phyloP scores from a whole-genome alignment of 257 asterid genomes.

The Lycium ferocissimum region DNA sequence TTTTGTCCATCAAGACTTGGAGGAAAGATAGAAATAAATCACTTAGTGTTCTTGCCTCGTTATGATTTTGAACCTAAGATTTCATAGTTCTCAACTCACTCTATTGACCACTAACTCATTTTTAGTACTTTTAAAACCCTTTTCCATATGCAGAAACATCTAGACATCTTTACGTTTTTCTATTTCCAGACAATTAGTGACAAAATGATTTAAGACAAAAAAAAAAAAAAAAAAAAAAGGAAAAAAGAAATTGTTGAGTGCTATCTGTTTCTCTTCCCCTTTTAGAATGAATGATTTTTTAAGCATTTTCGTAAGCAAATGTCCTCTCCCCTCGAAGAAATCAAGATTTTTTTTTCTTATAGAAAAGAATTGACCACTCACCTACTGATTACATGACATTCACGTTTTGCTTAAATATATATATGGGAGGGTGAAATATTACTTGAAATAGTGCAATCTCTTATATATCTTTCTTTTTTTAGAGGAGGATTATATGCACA shows the following conservation, averaged over 20 bases:
- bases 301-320: neutral
- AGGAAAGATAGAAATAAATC: too few relatives aligned
- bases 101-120: too few relatives aligned
- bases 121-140: too few relatives aligned
- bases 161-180: neutral
- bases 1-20: too few relatives aligned
- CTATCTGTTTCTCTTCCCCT: neutral
- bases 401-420: neutral
- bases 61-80: too few relatives aligned
- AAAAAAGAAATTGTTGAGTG: neutral
- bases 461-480: neutral
- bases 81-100: too few relatives aligned
- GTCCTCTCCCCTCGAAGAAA: neutral
- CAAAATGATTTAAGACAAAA: neutral
- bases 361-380: neutral
- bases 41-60: too few relatives aligned
- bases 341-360: neutral
- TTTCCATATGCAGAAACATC: neutral
- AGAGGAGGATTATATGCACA: neutral
- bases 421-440: neutral
- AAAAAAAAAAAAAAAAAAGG: neutral
- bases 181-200: neutral
- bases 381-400: neutral
- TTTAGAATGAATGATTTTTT: neutral
- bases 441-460: neutral